Evolutionary conservation across 2,329 filamentous ascomycete species (phyloP).

Genomic region (Helotiales sp.): DNA sequence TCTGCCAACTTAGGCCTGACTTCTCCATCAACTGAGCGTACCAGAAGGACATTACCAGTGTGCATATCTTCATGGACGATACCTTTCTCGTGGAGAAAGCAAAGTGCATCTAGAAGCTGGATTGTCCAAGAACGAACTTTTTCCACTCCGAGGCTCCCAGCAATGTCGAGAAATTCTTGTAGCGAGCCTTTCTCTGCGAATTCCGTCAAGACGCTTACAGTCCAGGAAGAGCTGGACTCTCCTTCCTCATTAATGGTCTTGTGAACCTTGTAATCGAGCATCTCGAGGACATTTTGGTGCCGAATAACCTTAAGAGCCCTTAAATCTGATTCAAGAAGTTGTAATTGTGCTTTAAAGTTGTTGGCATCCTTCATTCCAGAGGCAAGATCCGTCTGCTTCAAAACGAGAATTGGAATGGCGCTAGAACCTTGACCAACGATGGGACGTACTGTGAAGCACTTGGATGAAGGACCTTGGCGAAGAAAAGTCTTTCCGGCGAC

Average conservation of each 20-base stretch:
- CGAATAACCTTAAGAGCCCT: conserved; percentile 72
- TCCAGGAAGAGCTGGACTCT: conserved; percentile 54
- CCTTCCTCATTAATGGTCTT: conserved; percentile 58
- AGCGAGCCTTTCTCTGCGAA: conserved; percentile 81
- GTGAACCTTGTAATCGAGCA: conserved; percentile 82
- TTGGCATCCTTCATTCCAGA: conserved; percentile 57
- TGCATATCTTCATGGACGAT: conserved; percentile 84
- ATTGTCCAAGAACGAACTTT: conserved; percentile 89
- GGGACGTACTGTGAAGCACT: conserved; percentile 72
- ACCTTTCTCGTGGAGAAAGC: conserved; percentile 82
- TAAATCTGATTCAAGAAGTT: conserved; percentile 73
- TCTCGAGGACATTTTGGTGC: conserved; percentile 74
- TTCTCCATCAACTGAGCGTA: conserved; percentile 66
- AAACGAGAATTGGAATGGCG: conserved; percentile 60
- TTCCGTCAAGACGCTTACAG: conserved; percentile 72
- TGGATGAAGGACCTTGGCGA: conserved; percentile 64
- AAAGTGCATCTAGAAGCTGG: conserved; percentile 84
- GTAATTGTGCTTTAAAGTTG: conserved; percentile 73
- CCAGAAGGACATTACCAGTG: conserved; percentile 75
- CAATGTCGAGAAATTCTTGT: conserved; percentile 76
- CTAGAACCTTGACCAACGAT: conserved; percentile 50
- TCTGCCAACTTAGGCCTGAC: conserved; percentile 75
- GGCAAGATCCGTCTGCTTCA: conserved; percentile 69
- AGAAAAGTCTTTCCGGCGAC: conserved; percentile 70
- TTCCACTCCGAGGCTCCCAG: conserved; percentile 70